Conservation (phyloP, 805 yeast genomes). For the Lipomyces orientalis region DNA sequence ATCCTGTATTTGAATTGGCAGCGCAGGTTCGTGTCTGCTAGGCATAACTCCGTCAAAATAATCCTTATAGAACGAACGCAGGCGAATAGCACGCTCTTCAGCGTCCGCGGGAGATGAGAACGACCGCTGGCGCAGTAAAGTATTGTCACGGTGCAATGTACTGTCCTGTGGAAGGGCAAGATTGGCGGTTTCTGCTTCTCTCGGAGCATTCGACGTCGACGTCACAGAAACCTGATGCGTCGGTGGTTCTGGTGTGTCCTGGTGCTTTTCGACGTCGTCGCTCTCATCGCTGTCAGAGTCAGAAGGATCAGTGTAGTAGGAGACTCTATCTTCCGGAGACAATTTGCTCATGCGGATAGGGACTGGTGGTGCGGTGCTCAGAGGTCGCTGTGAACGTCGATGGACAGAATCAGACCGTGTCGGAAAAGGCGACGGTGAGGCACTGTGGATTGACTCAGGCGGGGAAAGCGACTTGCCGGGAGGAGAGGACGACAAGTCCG, state of each 20-base stretch:
- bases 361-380: constrained; percentile 5
- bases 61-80: constrained; percentile 32
- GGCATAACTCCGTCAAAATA: constrained; percentile 30
- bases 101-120: constrained; percentile 26
- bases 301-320: constrained; percentile 4
- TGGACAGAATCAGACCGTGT: constrained; percentile 6
- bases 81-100: constrained; percentile 28
- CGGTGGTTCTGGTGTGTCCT: background rate
- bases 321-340: constrained; percentile 8
- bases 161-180: background rate
- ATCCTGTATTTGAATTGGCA: constrained; percentile 5
- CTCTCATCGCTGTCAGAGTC: background rate
- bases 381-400: constrained; percentile 9
- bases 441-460: background rate
- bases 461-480: constrained; percentile 5
- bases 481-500: constrained; percentile 25
- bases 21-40: background rate
- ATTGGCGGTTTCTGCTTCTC: background rate
- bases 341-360: constrained; percentile 1
- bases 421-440: constrained; percentile 1
- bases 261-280: background rate
- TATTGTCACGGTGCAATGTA: background rate
- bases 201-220: background rate
- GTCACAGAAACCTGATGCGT: background rate
- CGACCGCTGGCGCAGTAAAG: constrained; percentile 12